A percentile compares a stretch with the other conserved stretches of the same genome.
These are phyloP conservation scores for Komagataella populi DNA, from an alignment of 805 yeast species.

Conservation along the genomic window DNA sequence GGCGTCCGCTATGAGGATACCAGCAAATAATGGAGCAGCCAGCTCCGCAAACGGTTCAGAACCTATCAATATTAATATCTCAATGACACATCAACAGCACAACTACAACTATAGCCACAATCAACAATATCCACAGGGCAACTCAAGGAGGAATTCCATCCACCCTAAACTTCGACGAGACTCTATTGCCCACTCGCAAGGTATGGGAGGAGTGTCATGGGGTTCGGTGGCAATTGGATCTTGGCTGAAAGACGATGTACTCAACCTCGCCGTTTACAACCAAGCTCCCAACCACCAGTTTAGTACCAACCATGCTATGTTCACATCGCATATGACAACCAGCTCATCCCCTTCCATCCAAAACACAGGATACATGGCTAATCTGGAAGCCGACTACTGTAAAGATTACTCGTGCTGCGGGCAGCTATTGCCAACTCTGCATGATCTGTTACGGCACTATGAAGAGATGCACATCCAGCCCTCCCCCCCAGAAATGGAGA, in stretches of 20 bases:
- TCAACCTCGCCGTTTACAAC: conserved; percentile 28
- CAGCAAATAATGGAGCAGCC: not conserved
- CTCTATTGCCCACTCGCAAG: conserved; percentile 89
- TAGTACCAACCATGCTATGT: conserved; percentile 6
- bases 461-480: conserved; percentile 85
- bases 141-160: conserved; percentile 21
- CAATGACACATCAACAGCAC: not conserved
- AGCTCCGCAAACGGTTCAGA: not conserved
- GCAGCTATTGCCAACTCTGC: conserved; percentile 78
- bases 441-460: conserved; percentile 85
- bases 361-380: conserved; percentile 68
- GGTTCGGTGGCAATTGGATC: conserved; percentile 91
- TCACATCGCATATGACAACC: not conserved
- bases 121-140: conserved; percentile 3
- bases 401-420: conserved; percentile 97
- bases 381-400: conserved; percentile 90
- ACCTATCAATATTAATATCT: not conserved
- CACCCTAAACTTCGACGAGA: conserved; percentile 65
- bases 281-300: conserved; percentile 5
- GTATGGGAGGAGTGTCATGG: conserved; percentile 97
- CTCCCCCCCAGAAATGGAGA: conserved; percentile 26
- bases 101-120: not conserved
- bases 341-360: conserved; percentile 46
- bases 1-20: not conserved
- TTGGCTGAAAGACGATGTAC: conserved; percentile 90